Evolutionary conservation across 345 rosid genomes (phyloP), one percentile per base, ranked within the genome.

Genomic region (Isatis tinctoria): DNA sequence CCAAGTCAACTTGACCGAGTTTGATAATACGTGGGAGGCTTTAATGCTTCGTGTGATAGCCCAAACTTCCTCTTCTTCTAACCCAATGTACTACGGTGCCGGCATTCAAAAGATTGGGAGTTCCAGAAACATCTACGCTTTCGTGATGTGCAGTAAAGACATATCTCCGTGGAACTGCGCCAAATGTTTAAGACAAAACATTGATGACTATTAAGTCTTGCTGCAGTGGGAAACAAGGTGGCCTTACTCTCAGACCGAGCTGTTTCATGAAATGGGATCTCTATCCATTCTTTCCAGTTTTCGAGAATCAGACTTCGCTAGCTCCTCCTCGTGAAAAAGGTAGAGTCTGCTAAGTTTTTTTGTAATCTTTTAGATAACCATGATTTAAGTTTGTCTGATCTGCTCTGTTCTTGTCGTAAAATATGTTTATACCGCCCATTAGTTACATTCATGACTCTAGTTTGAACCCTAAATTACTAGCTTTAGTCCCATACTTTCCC

Each of bases 11-110:
- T 10, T 65, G 2, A 45, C 66, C 1, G 8, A 7, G 49, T 66
- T 73, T 45, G 20, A 56, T 64, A 10, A 16, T n/a, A n/a, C 20
- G n/a, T 73, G 77, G 77, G 65, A 65, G 45, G 18, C 26, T 4
- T 41, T 65, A 27, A 51, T 35, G 17, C 48, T 30, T 65, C 56
- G 65, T 73, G 36, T 65, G 65, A 64, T 73, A 20, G 65, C 35
- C 20, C 14, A 6, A 54, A 65, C 71, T 65, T 32, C 72, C 37
- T 64, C 77, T 33, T 24, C 39, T 3, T 49, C 53, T 22, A 49
- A 49, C 28, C 54, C 54, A 20, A 49, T 20, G 54, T 49, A 49
- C 54, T 49, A 49, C 11, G 28, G 54, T 49, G 14, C 28, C 54
- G 54, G 54, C 54, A 49, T 49, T 20, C 54, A 49, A 1, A 47